Percentiles rank a stretch among this genome's conserved stretches.
These are phyloP conservation scores for Raphanus raphanistrum DNA, from an alignment of 345 rosid species.

Conservation along the genomic window DNA sequence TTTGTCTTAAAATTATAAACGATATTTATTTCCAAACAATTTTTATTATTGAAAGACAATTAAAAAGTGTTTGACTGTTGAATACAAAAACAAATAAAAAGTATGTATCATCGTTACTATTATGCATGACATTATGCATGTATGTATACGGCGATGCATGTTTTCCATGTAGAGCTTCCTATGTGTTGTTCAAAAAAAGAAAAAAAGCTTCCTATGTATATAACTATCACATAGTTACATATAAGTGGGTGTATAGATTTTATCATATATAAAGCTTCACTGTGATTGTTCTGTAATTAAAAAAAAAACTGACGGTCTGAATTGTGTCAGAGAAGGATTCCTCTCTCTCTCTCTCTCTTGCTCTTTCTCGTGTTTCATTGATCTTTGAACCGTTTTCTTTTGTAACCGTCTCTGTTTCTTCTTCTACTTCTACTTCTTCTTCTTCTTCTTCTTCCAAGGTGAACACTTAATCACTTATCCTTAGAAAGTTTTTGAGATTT, in stretches of 20 bases:
- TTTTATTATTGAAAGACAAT: no score
- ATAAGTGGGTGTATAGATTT: background rate
- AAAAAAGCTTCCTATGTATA: background rate
- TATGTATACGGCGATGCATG: background rate
- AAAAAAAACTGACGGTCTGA: constrained; percentile 7
- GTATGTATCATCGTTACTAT: background rate
- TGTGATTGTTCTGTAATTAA: background rate
- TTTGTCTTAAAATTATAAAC: no score
- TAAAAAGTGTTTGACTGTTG: constrained; percentile 18
- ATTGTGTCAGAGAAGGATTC: constrained; percentile 33
- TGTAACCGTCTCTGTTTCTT: constrained; percentile 28
- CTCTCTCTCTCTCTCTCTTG: constrained; percentile 20
- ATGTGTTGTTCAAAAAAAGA: no score
- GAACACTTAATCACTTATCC: no score
- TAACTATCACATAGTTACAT: no score
- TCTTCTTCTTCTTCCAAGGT: background rate
- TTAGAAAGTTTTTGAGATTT: no score
- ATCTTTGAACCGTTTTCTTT: background rate
- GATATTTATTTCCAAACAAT: no score
- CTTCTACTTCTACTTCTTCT: background rate
- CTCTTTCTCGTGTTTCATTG: constrained; percentile 17
- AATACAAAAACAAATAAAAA: constrained; percentile 1
- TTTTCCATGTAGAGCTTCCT: background rate
- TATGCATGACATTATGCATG: constrained; percentile 6
- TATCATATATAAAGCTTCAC: constrained; percentile 4